These are phyloP conservation scores for Xylaria cubensis DNA, from an alignment of 495 filamentous ascomycete genomes.

Conservation along the genomic window DNA sequence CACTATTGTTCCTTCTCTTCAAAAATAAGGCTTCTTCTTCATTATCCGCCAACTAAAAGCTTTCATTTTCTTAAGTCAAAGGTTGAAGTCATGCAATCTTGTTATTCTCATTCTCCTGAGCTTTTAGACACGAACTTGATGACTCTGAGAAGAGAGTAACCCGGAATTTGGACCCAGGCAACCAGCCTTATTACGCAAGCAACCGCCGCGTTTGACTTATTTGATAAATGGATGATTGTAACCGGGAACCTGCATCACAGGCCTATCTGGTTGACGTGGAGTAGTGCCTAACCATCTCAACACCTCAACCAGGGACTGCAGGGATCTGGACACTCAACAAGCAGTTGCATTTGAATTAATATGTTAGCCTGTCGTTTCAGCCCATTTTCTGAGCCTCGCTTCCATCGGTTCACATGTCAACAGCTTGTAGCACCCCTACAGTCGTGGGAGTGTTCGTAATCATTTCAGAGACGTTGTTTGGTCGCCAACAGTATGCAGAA, in stretches of 20 bases:
- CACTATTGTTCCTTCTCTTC: not conserved
- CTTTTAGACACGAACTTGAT: not conserved
- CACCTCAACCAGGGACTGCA: not conserved
- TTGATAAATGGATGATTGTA: slow-evolving; percentile 13
- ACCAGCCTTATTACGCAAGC: slow-evolving; percentile 24
- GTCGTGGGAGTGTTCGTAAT: not conserved
- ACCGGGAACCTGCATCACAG: slow-evolving; percentile 18
- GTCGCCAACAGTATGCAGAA: not conserved
- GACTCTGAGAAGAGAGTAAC: not conserved
- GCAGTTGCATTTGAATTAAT: not conserved
- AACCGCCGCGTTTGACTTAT: slow-evolving; percentile 14
- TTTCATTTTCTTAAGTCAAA: not conserved
- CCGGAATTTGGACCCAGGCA: slow-evolving; percentile 14
- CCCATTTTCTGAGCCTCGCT: slow-evolving; percentile 22
- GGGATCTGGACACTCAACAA: not conserved
- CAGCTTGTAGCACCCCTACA: not conserved
- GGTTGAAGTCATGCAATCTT: not conserved
- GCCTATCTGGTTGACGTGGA: slow-evolving; percentile 10
- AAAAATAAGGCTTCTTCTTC: not conserved
- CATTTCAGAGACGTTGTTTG: not conserved
- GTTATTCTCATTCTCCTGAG: not conserved
- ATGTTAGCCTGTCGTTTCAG: slow-evolving; percentile 11
- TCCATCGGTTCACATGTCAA: not conserved
- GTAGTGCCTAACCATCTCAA: not conserved
- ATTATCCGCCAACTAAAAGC: not conserved